These are phyloP conservation scores for Ceratocystis colombiana DNA, from an alignment of 2,329 filamentous ascomycete genomes.

Conservation along the genomic window DNA sequence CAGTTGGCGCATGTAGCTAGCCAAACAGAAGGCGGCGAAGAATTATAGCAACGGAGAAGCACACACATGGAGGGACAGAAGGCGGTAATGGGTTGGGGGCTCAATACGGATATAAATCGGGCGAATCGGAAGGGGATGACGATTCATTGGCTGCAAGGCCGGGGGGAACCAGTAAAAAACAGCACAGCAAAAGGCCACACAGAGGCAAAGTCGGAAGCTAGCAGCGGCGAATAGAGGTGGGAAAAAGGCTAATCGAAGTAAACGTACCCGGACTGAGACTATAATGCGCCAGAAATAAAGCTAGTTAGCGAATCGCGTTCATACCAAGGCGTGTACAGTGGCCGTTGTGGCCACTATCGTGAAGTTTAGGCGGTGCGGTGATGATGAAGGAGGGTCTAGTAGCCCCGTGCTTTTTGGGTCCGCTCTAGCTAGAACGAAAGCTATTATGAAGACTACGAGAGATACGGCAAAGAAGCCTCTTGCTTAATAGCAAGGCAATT, in stretches of 20 bases:
- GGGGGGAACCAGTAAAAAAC: not conserved
- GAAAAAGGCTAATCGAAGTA: conserved; percentile 5
- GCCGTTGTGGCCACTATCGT: not conserved
- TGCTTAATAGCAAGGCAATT: too few relatives aligned
- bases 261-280: conserved; percentile 62
- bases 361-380: not conserved
- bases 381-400: not conserved
- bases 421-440: not conserved
- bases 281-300: conserved; percentile 27
- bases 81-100: not conserved
- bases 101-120: not conserved
- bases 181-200: conserved; percentile 7
- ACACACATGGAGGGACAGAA: not conserved
- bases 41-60: conserved; percentile 8
- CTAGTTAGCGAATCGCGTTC: conserved; percentile 12
- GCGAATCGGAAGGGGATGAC: not conserved
- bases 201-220: not conserved
- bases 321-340: not conserved
- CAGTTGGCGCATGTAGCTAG: not conserved
- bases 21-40: not conserved
- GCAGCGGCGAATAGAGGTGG: not conserved
- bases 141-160: not conserved
- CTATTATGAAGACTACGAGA: not conserved
- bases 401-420: conserved; percentile 4
- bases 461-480: not conserved